Evolutionary conservation across 1,284 basidiomycete genomes (phyloP).

Genomic region (Wallemia ichthyophaga): DNA sequence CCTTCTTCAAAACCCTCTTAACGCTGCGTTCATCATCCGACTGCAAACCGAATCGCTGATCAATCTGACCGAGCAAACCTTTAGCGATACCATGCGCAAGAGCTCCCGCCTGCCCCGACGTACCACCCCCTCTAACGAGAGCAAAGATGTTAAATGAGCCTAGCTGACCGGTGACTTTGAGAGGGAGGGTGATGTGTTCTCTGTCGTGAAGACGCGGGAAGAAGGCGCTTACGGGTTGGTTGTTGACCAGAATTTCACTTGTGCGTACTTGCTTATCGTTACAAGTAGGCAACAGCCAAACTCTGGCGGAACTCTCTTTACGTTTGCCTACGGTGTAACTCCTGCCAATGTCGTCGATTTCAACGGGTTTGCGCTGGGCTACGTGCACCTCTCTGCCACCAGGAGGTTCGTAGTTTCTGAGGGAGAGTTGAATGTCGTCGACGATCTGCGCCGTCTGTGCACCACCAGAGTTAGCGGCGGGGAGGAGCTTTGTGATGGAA

Average conservation of each 20-base stretch:
- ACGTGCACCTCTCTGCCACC: background rate
- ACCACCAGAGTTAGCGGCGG: background rate
- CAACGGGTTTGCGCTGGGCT: slow-evolving; percentile 20
- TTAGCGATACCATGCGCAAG: slow-evolving; percentile 55
- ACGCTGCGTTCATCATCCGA: slow-evolving; percentile 36
- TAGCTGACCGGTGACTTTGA: slow-evolving; percentile 54
- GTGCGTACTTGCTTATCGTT: slow-evolving; percentile 16
- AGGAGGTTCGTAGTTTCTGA: background rate
- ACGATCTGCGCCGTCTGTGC: background rate
- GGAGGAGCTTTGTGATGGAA: background rate
- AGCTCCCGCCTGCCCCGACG: slow-evolving; percentile 69
- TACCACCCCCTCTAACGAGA: slow-evolving; percentile 61
- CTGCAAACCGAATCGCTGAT: slow-evolving; percentile 9
- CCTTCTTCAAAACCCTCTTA: slow-evolving; percentile 34
- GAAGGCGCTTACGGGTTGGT: slow-evolving; percentile 40
- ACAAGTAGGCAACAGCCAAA: slow-evolving; percentile 65
- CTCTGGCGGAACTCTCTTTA: slow-evolving; percentile 59
- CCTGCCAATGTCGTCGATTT: slow-evolving; percentile 39
- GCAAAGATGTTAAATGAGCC: slow-evolving; percentile 81
- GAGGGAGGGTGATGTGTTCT: slow-evolving; percentile 46
- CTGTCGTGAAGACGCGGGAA: slow-evolving; percentile 50
- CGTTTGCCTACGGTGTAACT: slow-evolving; percentile 55
- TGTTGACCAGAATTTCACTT: slow-evolving; percentile 49
- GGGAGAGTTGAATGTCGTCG: background rate
- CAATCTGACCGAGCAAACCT: slow-evolving; percentile 22